Percentiles rank a stretch among this genome's conserved stretches.
phyloP scores from a whole-genome alignment of 2,329 filamentous ascomycete genomes.

The Alternaria gansuensis region DNA sequence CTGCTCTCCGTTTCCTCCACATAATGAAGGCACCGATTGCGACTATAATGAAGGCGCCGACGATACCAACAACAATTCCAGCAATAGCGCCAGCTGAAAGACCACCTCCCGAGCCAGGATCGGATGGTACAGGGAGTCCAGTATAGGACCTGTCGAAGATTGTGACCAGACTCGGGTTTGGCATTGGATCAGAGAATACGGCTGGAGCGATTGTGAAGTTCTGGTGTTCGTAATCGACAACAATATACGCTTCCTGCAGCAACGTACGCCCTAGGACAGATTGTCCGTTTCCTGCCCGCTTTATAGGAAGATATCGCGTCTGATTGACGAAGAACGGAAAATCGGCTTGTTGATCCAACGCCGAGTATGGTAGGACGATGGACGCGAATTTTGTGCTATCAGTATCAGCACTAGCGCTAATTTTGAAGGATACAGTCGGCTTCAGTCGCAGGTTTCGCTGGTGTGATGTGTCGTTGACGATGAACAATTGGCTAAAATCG shows the following conservation, averaged over 20 bases:
- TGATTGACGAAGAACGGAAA: constrained; percentile 23
- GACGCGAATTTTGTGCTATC: constrained; percentile 22
- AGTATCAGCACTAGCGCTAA: constrained; percentile 21
- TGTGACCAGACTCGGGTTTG: constrained; percentile 27
- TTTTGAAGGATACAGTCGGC: constrained; percentile 40
- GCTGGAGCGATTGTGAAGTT: constrained; percentile 48
- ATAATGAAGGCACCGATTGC: constrained; percentile 41
- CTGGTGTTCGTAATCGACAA: constrained; percentile 50
- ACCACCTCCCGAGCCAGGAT: constrained; percentile 16
- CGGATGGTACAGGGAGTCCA: constrained; percentile 5
- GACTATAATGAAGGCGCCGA: constrained; percentile 36
- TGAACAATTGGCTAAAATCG: constrained; percentile 44
- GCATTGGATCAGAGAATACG: constrained; percentile 33
- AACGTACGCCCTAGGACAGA: constrained; percentile 49
- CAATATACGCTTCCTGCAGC: constrained; percentile 51
- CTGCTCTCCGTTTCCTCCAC: constrained; percentile 35
- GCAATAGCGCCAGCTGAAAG: constrained; percentile 45
- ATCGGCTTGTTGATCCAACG: constrained; percentile 35
- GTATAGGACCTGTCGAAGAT: constrained; percentile 38
- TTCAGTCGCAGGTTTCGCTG: constrained; percentile 36
- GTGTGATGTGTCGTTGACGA: constrained; percentile 42
- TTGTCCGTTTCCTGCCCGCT: constrained; percentile 33
- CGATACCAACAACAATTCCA: constrained; percentile 48
- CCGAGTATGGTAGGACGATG: constrained; percentile 43
- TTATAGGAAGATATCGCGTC: constrained; percentile 46